These are phyloP conservation scores for Ophiostoma sp. DNA, from an alignment of 2,329 filamentous ascomycete genomes.

Conservation along the genomic window DNA sequence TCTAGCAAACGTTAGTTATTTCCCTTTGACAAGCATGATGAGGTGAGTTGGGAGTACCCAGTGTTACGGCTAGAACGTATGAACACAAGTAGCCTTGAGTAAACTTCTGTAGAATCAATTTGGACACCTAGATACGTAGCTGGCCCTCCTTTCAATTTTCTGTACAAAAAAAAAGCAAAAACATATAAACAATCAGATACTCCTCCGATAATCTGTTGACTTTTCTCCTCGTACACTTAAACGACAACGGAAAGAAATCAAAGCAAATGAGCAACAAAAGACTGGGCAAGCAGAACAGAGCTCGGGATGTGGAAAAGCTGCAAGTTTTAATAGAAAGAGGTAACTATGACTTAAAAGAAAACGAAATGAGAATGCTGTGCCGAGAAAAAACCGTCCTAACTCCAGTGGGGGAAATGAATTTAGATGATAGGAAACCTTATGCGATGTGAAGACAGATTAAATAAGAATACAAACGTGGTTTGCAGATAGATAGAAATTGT, in stretches of 20 bases:
- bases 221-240: not conserved
- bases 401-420: slow-evolving; percentile 5
- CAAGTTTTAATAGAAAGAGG: not conserved
- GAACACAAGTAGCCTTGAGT: no score
- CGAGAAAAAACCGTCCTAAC: not conserved
- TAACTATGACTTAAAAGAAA: not conserved
- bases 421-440: not conserved
- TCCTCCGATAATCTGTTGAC: not conserved
- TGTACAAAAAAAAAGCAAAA: not conserved
- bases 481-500: slow-evolving; percentile 6
- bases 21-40: no score
- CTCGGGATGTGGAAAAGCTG: not conserved
- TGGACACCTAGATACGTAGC: not conserved
- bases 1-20: no score
- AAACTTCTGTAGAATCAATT: not conserved
- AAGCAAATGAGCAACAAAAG: not conserved
- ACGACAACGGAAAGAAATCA: not conserved
- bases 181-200: not conserved
- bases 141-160: not conserved
- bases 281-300: not conserved
- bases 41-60: no score
- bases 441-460: not conserved
- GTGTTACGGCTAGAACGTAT: no score
- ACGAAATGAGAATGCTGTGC: slow-evolving; percentile 8
- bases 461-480: slow-evolving; percentile 7